These are phyloP conservation scores for Plenodomus biglobosus DNA, from an alignment of 2,329 filamentous ascomycete species.

Conservation along the genomic window DNA sequence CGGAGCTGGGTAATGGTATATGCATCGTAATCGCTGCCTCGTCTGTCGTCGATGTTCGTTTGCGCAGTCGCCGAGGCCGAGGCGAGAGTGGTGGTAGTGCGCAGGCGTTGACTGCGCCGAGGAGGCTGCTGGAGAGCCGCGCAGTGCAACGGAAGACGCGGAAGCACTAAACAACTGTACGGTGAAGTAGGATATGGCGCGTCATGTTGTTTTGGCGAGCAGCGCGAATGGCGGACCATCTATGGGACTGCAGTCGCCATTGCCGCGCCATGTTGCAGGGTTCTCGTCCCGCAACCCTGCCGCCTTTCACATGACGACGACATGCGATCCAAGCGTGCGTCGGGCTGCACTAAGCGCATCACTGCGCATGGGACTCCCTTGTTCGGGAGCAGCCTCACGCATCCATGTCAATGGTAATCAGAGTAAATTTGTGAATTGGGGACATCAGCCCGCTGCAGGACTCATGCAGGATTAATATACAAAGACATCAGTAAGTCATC, in stretches of 20 bases:
- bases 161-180: neutral
- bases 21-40: conserved; percentile 22
- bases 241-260: conserved; percentile 8
- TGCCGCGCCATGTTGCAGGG: conserved; percentile 16
- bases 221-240: conserved; percentile 6
- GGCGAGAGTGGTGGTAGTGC: neutral
- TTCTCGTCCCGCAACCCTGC: conserved; percentile 3
- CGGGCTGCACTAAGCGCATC: conserved; percentile 16
- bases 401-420: neutral
- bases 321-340: conserved; percentile 11
- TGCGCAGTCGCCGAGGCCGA: neutral
- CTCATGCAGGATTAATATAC: neutral
- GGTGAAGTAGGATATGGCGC: neutral
- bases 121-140: neutral
- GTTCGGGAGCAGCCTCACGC: neutral
- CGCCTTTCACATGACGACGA: conserved; percentile 22
- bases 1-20: conserved; percentile 20
- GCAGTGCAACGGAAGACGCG: neutral
- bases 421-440: neutral
- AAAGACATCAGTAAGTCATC: neutral
- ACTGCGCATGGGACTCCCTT: conserved; percentile 12
- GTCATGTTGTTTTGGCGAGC: conserved; percentile 4
- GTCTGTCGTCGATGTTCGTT: neutral
- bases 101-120: too few relatives aligned
- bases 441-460: neutral